phyloP scores from a whole-genome alignment of 2,329 filamentous ascomycete species.

The Rosellinia necatrix region DNA sequence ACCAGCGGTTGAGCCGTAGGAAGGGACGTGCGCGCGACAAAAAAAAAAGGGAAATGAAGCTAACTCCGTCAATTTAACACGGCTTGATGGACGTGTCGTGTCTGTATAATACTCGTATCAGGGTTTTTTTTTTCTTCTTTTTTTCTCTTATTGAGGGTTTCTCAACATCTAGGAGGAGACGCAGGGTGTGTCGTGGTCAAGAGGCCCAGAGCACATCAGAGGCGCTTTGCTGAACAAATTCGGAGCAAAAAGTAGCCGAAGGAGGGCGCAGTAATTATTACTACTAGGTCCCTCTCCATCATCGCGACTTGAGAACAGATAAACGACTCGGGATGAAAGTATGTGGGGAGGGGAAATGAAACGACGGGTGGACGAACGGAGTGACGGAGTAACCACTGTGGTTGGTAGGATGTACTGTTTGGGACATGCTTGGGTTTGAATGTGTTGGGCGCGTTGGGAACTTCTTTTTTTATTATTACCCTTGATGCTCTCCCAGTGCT shows the following conservation, averaged over 20 bases:
- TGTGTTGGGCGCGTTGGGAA: conserved; percentile 18
- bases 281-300: conserved; percentile 8
- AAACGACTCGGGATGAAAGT: conserved; percentile 24
- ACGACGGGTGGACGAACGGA: conserved; percentile 26
- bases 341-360: conserved; percentile 25
- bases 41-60: conserved; percentile 10
- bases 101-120: conserved; percentile 28
- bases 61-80: conserved; percentile 3
- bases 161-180: conserved; percentile 10
- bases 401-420: conserved; percentile 18
- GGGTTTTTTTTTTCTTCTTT: conserved; percentile 18
- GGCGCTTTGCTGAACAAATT: conserved; percentile 11
- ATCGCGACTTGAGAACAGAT: conserved; percentile 16
- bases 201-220: conserved; percentile 11
- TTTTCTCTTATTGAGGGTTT: conserved; percentile 3
- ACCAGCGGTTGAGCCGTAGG: background rate
- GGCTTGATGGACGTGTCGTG: conserved; percentile 13
- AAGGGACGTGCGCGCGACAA: background rate
- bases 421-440: conserved; percentile 14
- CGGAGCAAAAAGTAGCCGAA: conserved; percentile 3
- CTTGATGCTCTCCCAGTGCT: conserved; percentile 24
- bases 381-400: conserved; percentile 27
- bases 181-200: background rate
- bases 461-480: conserved; percentile 9
- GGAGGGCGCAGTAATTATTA: conserved; percentile 12